Conservation (phyloP, 116 monocot species). For the Phalaenopsis hybrid region DNA sequence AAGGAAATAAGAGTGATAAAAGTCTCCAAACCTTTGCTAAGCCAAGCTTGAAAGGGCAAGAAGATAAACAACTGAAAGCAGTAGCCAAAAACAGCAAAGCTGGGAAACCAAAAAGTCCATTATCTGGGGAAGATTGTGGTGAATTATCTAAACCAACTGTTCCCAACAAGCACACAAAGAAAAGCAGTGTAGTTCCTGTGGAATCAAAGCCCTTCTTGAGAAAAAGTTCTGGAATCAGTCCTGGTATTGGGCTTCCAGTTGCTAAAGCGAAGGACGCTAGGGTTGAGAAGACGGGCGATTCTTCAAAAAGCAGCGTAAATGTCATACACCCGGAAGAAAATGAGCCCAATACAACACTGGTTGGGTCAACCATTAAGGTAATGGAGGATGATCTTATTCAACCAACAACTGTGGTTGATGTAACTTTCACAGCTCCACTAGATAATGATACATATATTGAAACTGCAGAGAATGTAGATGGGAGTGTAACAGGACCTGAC, state of each 20-base stretch:
- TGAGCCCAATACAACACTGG: conserved; percentile 16
- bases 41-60: conserved; percentile 29
- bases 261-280: conserved; percentile 42
- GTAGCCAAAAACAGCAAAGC: conserved; percentile 31
- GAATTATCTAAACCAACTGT: conserved; percentile 53
- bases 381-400: conserved; percentile 29
- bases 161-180: conserved; percentile 75
- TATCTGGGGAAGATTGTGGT: conserved; percentile 42
- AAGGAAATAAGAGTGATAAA: conserved; percentile 29
- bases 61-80: conserved; percentile 44
- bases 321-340: conserved; percentile 35
- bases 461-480: conserved; percentile 22
- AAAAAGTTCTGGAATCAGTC: conserved; percentile 51
- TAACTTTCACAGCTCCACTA: conserved; percentile 22
- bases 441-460: conserved; percentile 23
- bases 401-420: conserved; percentile 28
- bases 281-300: conserved; percentile 34
- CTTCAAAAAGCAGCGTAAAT: conserved; percentile 42
- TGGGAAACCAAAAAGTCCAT: conserved; percentile 25
- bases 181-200: conserved; percentile 83
- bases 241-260: conserved; percentile 14
- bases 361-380: conserved; percentile 20
- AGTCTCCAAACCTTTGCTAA: conserved; percentile 34
- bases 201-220: conserved; percentile 78
- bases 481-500: conserved; percentile 19